These are phyloP conservation scores for Jimgerdemannia flammicorona DNA, from an alignment of 192 early-diverging fungal species.

Conservation along the genomic window DNA sequence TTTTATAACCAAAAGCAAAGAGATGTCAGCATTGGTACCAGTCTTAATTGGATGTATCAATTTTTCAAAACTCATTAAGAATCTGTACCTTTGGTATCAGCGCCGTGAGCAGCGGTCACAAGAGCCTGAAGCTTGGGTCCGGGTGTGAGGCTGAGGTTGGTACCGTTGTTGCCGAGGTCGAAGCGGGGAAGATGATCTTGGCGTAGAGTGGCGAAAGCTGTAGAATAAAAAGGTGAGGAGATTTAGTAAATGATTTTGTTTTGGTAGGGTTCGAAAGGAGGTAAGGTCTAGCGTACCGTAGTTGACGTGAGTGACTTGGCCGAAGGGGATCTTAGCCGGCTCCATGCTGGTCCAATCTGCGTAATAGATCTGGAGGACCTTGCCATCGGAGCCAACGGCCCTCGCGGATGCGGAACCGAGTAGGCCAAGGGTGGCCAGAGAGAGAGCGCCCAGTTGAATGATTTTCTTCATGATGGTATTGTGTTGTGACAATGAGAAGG, in stretches of 20 bases:
- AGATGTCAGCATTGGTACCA: not conserved
- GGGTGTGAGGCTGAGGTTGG: not conserved
- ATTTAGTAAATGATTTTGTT: not conserved
- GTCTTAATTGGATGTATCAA: too few relatives aligned
- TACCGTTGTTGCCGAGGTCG: not conserved
- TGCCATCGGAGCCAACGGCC: constrained; percentile 12
- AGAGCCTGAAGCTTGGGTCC: constrained; percentile 19
- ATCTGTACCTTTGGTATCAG: constrained; percentile 34
- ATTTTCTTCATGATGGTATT: not conserved
- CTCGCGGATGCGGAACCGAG: not conserved
- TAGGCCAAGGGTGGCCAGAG: not conserved
- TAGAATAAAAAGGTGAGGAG: not conserved
- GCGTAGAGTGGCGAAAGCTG: constrained; percentile 10
- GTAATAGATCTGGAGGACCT: constrained; percentile 1
- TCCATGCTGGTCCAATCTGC: constrained; percentile 1
- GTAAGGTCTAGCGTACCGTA: constrained; percentile 4
- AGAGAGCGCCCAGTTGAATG: not conserved
- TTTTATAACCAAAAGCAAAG: not conserved
- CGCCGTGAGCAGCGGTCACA: constrained; percentile 37
- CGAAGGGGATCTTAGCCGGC: constrained; percentile 2
- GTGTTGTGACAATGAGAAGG: too few relatives aligned
- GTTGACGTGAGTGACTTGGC: constrained; percentile 9
- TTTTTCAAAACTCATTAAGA: too few relatives aligned
- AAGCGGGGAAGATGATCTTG: not conserved
- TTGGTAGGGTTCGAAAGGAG: not conserved